Percentiles rank a stretch among this genome's conserved stretches.
Evolutionary conservation across 2,329 filamentous ascomycete species (phyloP).

Genomic region (Pseudogymnoascus verrucosus): DNA sequence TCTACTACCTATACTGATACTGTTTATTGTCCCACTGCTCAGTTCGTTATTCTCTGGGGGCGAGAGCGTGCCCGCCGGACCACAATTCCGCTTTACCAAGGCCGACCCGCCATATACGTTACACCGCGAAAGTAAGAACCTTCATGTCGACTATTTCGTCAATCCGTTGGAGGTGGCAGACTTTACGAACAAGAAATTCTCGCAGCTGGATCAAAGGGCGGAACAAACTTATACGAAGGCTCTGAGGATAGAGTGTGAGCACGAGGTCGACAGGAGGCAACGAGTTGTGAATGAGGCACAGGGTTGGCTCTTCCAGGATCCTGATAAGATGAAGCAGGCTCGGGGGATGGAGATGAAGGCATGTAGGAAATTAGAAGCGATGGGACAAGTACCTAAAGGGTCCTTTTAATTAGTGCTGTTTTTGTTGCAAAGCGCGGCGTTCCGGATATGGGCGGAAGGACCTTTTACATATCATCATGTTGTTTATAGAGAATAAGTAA

Average conservation of each 20-base stretch:
- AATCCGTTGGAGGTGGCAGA: slow-evolving; percentile 69
- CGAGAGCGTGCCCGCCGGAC: slow-evolving; percentile 46
- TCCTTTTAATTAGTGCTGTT: slow-evolving; percentile 15
- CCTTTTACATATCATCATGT: slow-evolving; percentile 9
- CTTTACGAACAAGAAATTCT: slow-evolving; percentile 61
- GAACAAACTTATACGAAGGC: slow-evolving; percentile 64
- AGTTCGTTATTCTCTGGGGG: slow-evolving; percentile 66
- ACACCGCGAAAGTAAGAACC: slow-evolving; percentile 60
- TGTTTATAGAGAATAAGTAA: slow-evolving; percentile 6
- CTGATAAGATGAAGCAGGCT: slow-evolving; percentile 44
- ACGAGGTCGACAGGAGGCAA: slow-evolving; percentile 52
- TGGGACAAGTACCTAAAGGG: slow-evolving; percentile 28
- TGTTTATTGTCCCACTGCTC: slow-evolving; percentile 79
- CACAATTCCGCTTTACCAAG: slow-evolving; percentile 67
- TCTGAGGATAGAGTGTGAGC: slow-evolving; percentile 64
- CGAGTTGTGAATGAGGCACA: slow-evolving; percentile 56
- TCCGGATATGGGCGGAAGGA: slow-evolving; percentile 5
- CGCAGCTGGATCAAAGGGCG: slow-evolving; percentile 66
- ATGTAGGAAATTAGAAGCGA: slow-evolving; percentile 46
- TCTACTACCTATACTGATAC: slow-evolving; percentile 77
- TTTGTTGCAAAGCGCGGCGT: slow-evolving; percentile 9
- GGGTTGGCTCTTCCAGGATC: slow-evolving; percentile 62
- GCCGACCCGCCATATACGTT: slow-evolving; percentile 65
- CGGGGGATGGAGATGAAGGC: slow-evolving; percentile 50
- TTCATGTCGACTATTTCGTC: slow-evolving; percentile 77